phyloP scores from a whole-genome alignment of 371 early-diverging fungal genomes.

The Mortierella sp. region DNA sequence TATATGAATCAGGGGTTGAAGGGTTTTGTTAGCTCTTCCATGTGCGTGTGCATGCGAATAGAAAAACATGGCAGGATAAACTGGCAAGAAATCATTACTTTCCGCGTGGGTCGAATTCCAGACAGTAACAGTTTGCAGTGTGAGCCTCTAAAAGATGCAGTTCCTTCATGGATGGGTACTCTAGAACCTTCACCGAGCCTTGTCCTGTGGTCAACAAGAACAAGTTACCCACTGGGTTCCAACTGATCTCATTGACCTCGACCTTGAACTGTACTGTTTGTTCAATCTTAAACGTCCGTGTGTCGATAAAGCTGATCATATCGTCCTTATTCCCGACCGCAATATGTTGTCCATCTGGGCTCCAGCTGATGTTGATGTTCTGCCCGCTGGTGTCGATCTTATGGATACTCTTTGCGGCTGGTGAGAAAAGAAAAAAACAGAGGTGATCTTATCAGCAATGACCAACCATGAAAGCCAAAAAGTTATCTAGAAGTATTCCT shows the following conservation, averaged over 20 bases:
- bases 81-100: conserved; percentile 49
- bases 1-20: conserved; percentile 1
- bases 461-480: too few species aligned
- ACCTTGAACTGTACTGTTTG: conserved; percentile 34
- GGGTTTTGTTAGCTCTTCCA: conserved; percentile 11
- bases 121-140: conserved; percentile 85
- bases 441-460: too few species aligned
- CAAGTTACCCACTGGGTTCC: conserved; percentile 80
- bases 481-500: too few species aligned
- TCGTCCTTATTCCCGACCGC: conserved; percentile 90
- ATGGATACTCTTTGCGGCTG: conserved; percentile 72
- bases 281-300: conserved; percentile 51
- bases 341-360: conserved; percentile 80
- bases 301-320: conserved; percentile 81
- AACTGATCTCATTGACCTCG: conserved; percentile 83
- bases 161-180: conserved; percentile 69
- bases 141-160: conserved; percentile 74
- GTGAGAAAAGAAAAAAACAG: background rate
- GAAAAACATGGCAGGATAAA: background rate
- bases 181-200: conserved; percentile 76
- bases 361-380: conserved; percentile 90
- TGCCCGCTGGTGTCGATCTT: conserved; percentile 79
- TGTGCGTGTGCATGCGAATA: background rate
- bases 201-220: conserved; percentile 85
- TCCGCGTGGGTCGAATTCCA: conserved; percentile 84